These are phyloP conservation scores for Aspergillus nidulans DNA, from an alignment of 495 filamentous ascomycete species.

Conservation along the genomic window DNA sequence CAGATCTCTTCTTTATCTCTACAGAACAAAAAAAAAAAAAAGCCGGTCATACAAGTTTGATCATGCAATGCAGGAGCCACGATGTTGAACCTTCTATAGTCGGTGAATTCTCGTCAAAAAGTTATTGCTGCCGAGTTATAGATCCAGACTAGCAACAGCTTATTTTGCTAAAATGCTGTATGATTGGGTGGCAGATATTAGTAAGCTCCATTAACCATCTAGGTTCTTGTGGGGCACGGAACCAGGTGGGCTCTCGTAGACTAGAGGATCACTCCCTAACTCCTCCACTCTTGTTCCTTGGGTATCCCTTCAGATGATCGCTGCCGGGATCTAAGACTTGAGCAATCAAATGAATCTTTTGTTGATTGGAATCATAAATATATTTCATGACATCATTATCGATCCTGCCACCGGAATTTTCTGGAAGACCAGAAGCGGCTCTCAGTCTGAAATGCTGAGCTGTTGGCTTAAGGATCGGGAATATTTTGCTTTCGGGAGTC, in stretches of 20 bases:
- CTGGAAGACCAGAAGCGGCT: neutral
- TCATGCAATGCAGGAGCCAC: constrained; percentile 3
- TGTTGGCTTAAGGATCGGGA: too few species aligned
- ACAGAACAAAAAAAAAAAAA: too few species aligned
- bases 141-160: constrained; percentile 11
- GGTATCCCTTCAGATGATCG: constrained; percentile 12
- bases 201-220: neutral
- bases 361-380: neutral
- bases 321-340: constrained; percentile 6
- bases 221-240: neutral
- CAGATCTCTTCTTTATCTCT: too few species aligned
- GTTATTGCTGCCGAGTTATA: neutral
- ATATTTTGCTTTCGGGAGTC: neutral
- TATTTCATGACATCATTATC: neutral
- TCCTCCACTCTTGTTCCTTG: neutral
- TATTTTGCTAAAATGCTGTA: neutral
- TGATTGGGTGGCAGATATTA: neutral
- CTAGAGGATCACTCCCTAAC: neutral
- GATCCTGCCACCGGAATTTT: neutral
- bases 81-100: neutral
- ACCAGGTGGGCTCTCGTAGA: neutral
- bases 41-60: neutral
- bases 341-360: neutral
- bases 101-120: neutral
- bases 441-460: too few species aligned